Evolutionary conservation across 129 eudicot species (phyloP).

Genomic region (Calendula officinalis): DNA sequence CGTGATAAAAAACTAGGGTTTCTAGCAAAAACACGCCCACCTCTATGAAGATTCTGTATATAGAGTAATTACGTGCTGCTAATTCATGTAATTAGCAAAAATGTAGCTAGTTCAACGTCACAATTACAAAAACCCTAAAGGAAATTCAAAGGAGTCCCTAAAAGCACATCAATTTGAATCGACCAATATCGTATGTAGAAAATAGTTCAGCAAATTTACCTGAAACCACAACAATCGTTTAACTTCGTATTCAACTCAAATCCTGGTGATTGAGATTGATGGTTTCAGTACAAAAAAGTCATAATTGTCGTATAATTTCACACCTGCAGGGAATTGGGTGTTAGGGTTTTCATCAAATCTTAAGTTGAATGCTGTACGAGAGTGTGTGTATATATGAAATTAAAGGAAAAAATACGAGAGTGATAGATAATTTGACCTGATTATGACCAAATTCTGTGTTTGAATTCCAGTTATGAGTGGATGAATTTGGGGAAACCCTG

Average conservation of each 20-base stretch:
- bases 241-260: constrained; percentile 12
- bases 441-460: constrained; percentile 27
- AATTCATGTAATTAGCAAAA: constrained; percentile 10
- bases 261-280: constrained; percentile 20
- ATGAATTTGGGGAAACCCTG: constrained; percentile 23
- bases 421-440: constrained; percentile 34
- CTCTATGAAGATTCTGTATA: not conserved
- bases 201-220: constrained; percentile 13
- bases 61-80: not conserved
- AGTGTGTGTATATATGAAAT: not conserved
- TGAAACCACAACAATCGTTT: constrained; percentile 22
- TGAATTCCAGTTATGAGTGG: constrained; percentile 14
- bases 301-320: not conserved
- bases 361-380: constrained; percentile 4
- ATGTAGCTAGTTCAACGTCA: constrained; percentile 21
- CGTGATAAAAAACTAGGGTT: constrained; percentile 23
- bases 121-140: not conserved
- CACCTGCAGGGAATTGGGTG: constrained; percentile 15
- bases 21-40: constrained; percentile 5
- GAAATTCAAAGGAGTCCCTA: constrained; percentile 9
- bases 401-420: not conserved
- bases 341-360: constrained; percentile 23
- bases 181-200: not conserved
- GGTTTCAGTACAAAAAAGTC: constrained; percentile 17
- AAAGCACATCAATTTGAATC: constrained; percentile 16